These are phyloP conservation scores for Cyclotella distinguenda DNA, from an alignment of 108 stramenopile genomes.

Conservation along the genomic window DNA sequence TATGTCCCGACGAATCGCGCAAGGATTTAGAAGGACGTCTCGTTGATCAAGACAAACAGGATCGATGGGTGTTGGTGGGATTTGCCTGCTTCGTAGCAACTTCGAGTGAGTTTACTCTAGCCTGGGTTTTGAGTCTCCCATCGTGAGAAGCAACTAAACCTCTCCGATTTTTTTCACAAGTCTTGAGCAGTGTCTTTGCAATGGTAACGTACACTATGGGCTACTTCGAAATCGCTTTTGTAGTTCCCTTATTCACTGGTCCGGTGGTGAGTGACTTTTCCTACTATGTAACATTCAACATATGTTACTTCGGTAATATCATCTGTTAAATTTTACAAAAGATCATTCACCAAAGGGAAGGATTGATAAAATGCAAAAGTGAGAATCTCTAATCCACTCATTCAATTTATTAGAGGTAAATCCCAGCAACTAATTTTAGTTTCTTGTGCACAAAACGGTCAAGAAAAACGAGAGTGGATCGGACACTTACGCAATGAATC, in stretches of 20 bases:
- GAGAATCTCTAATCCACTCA: not conserved
- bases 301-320: not conserved
- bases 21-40: slow-evolving; percentile 12
- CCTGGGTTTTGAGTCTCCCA: not conserved
- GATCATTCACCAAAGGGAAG: slow-evolving; percentile 25
- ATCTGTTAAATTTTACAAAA: not conserved
- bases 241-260: slow-evolving; percentile 12
- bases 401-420: not conserved
- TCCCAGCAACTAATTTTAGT: not conserved
- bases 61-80: slow-evolving; percentile 14
- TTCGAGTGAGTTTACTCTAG: slow-evolving; percentile 10
- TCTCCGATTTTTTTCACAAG: not conserved
- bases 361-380: slow-evolving; percentile 20
- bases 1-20: slow-evolving; percentile 1
- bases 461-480: slow-evolving; percentile 33
- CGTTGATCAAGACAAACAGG: slow-evolving; percentile 8
- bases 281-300: not conserved
- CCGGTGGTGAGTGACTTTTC: slow-evolving; percentile 2
- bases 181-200: slow-evolving; percentile 14
- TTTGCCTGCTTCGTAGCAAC: slow-evolving; percentile 14
- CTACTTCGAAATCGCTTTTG: slow-evolving; percentile 14
- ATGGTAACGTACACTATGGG: slow-evolving; percentile 16
- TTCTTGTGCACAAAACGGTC: not conserved
- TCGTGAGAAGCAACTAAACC: not conserved
- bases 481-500: slow-evolving; percentile 9